These are phyloP conservation scores for Nissolia schottii DNA, from an alignment of 306 rosid genomes.

Conservation along the genomic window DNA sequence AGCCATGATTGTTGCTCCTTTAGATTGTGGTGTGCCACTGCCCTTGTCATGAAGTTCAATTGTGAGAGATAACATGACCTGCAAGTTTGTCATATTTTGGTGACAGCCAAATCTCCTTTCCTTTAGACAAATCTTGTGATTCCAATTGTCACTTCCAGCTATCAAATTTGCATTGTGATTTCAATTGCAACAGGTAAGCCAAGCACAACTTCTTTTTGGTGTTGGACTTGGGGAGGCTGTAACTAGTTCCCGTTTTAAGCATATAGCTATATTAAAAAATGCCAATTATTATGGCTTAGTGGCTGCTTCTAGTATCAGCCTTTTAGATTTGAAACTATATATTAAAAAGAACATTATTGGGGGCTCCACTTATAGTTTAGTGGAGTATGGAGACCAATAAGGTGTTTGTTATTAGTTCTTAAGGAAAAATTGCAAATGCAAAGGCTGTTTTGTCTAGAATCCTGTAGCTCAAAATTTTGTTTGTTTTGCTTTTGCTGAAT, in stretches of 20 bases:
- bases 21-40: constrained; percentile 28
- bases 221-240: constrained; percentile 39
- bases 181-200: constrained; percentile 10
- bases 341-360: constrained; percentile 24
- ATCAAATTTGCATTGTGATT: constrained; percentile 19
- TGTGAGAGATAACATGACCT: constrained; percentile 25
- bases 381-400: constrained; percentile 30
- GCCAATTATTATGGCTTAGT: constrained; percentile 35
- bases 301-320: constrained; percentile 27
- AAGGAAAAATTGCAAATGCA: constrained; percentile 24
- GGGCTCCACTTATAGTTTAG: constrained; percentile 29
- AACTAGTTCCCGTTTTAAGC: constrained; percentile 35
- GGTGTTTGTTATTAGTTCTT: background rate
- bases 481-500: constrained; percentile 12
- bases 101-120: constrained; percentile 4
- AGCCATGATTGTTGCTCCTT: constrained; percentile 4
- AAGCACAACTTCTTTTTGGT: background rate
- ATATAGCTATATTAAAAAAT: background rate
- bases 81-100: background rate
- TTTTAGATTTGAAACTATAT: background rate
- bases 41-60: constrained; percentile 22
- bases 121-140: background rate
- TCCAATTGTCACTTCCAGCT: constrained; percentile 20
- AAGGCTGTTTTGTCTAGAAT: background rate
- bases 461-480: background rate